Evolutionary conservation across 208 protist species (phyloP), one percentile per base, ranked within the genome.

Genomic region (Leishmania gerbilli): DNA sequence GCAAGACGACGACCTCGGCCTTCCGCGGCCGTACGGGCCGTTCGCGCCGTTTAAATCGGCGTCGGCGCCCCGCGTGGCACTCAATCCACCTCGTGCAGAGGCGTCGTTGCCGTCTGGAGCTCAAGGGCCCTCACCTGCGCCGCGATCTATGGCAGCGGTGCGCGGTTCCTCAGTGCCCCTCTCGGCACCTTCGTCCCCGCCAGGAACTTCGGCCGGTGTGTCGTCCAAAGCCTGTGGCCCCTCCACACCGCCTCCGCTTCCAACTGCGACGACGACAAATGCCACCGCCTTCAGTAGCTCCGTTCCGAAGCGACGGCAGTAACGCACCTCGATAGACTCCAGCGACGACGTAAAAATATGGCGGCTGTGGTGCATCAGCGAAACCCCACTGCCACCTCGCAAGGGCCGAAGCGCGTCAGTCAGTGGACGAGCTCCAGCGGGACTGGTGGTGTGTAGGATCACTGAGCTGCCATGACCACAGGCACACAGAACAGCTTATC

Each of bases 11-110:
- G 76, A 77, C 34, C 55, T 98, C 13, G 87, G 89, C n/a, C 84
- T 98, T 8, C 94, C 96, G 11, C 92, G 92, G 31, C 96, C 96
- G 40, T 98, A 93, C 80, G 94, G 95, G 34, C 78, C 91, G 11
- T 89, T 93, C 55, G 86, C 91, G 0, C 93, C 95, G 9, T 96
- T 97, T 81, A 92, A 88, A 81, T 77, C 84, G 9, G 79, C 84
- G n/a, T 71, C 81, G 5, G 79, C 84, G 31, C 71, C 1, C 64
- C 71, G 19, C 4, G 45, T 34, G 71, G 76, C 51, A 15, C 9
- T 76, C 51, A 58, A 72, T 3, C 55, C 76, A 0, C 34, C 74
- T 34, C 80, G 84, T 49, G 49, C 37, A 0, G 79, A 77, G 40
- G 47, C 65, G 53, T 77, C 72, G 71, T 11, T 27, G 17, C 60